Evolutionary conservation across 1,139 yeast genomes (phyloP).

Genomic region (Lodderomyces metapsilosis): DNA sequence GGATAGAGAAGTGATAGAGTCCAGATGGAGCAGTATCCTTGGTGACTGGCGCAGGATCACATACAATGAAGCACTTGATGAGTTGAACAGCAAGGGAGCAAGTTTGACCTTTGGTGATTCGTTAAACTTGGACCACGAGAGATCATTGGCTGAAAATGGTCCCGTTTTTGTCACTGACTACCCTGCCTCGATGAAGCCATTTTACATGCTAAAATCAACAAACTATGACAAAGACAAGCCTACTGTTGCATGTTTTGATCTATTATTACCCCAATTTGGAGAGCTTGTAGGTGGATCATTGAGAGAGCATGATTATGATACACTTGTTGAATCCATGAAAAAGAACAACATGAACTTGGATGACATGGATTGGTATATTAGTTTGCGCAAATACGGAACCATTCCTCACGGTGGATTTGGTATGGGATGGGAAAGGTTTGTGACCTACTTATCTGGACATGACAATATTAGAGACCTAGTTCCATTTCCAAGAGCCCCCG

Average conservation of each 20-base stretch:
- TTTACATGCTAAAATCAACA: conserved; percentile 71
- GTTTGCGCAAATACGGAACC: conserved; percentile 71
- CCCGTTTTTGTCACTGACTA: conserved; percentile 93
- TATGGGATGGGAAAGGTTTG: conserved; percentile 84
- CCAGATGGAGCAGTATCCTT: conserved; percentile 34
- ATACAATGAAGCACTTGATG: conserved; percentile 68
- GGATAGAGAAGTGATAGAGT: conserved; percentile 27
- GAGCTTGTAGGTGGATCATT: conserved; percentile 94
- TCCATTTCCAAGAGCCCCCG: conserved; percentile 66
- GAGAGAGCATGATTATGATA: conserved; percentile 68
- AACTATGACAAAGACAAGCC: conserved; percentile 29
- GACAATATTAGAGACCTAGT: conserved; percentile 85
- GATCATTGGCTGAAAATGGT: conserved; percentile 73
- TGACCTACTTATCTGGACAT: conserved; percentile 67
- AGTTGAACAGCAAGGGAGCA: conserved; percentile 24
- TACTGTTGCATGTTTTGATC: conserved; percentile 89
- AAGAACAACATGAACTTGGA: conserved; percentile 52
- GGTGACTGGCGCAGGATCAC: conserved; percentile 69
- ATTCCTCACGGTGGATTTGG: conserved; percentile 98
- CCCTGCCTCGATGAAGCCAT: conserved; percentile 78
- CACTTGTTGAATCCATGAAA: conserved; percentile 49
- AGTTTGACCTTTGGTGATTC: conserved; percentile 62
- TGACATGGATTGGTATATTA: conserved; percentile 78
- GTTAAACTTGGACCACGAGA: conserved; percentile 84
- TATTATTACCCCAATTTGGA: conserved; percentile 88